Conservation (phyloP, 2,329 filamentous ascomycete species). For the Colletotrichum lini region DNA sequence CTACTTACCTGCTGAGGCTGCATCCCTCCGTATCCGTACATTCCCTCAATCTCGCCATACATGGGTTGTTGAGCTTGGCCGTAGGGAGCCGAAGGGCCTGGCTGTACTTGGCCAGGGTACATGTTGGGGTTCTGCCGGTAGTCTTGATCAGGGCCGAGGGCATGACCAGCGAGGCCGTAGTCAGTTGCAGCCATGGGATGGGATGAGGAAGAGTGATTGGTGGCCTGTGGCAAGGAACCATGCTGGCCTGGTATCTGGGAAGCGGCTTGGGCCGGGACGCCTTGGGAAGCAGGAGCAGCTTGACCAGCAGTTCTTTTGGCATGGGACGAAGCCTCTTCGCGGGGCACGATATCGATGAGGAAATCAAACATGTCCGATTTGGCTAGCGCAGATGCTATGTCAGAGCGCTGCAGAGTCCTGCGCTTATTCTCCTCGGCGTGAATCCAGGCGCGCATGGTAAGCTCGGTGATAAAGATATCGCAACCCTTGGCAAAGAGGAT, state of each 20-base stretch:
- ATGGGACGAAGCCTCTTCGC: slow-evolving; percentile 90
- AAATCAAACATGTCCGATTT: slow-evolving; percentile 99
- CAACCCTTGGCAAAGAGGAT: slow-evolving; percentile 99
- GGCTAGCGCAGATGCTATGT: slow-evolving; percentile 94
- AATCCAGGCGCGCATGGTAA: slow-evolving; percentile 99
- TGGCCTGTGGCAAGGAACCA: slow-evolving; percentile 64
- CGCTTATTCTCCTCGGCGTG: slow-evolving; percentile 99
- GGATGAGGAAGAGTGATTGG: slow-evolving; percentile 66
- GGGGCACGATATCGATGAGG: slow-evolving; percentile 97
- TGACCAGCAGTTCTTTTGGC: slow-evolving; percentile 80
- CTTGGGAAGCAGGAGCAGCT: slow-evolving; percentile 57
- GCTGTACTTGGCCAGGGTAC: slow-evolving; percentile 85
- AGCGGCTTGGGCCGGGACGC: slow-evolving; percentile 49
- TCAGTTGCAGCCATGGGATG: slow-evolving; percentile 73
- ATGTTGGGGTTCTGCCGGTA: slow-evolving; percentile 86
- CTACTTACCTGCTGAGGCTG: slow-evolving; percentile 84
- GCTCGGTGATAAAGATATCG: slow-evolving; percentile 98
- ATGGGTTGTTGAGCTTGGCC: slow-evolving; percentile 85
- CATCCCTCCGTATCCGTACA: slow-evolving; percentile 88
- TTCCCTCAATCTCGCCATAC: slow-evolving; percentile 85
- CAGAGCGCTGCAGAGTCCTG: slow-evolving; percentile 92
- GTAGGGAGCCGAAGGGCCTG: slow-evolving; percentile 79
- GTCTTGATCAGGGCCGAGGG: slow-evolving; percentile 78
- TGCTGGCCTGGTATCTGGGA: slow-evolving; percentile 69
- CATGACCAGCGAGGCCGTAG: slow-evolving; percentile 74